Conservation (phyloP, 768 basidiomycete species). For the Harrya chromipes region DNA sequence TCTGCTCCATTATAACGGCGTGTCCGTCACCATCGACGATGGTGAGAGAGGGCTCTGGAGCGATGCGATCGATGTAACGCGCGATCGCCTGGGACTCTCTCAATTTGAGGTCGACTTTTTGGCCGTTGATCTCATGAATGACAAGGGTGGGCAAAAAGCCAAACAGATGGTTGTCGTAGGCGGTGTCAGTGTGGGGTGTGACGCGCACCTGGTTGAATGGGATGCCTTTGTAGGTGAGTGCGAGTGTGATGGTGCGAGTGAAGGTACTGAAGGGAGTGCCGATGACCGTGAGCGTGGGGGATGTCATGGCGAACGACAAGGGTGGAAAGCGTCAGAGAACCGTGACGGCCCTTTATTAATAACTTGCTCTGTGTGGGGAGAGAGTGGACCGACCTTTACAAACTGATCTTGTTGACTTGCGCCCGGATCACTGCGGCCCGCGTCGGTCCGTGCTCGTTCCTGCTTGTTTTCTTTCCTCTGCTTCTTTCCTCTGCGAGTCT, state of each 20-base stretch:
- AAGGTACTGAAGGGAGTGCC: constrained; percentile 34
- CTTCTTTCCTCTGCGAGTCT: too few relatives aligned
- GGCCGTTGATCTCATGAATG: constrained; percentile 26
- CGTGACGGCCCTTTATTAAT: too few relatives aligned
- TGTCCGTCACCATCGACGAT: constrained; percentile 22
- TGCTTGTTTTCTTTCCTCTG: too few relatives aligned
- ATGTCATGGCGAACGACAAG: constrained; percentile 13
- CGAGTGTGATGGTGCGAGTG: constrained; percentile 32
- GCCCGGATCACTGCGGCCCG: too few relatives aligned
- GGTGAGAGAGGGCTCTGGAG: constrained; percentile 25
- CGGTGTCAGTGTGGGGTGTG: constrained; percentile 28
- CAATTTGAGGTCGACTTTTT: constrained; percentile 22
- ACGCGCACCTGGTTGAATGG: constrained; percentile 26
- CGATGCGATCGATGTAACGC: constrained; percentile 29
- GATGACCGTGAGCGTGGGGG: constrained; percentile 26
- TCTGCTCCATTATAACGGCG: constrained; percentile 23
- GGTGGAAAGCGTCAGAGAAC: too few relatives aligned
- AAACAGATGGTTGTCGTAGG: constrained; percentile 29
- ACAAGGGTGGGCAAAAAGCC: constrained; percentile 32
- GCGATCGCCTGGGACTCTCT: constrained; percentile 30
- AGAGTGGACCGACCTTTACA: too few relatives aligned
- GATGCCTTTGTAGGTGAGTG: constrained; percentile 25
- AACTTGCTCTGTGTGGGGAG: too few relatives aligned
- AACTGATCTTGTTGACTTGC: too few relatives aligned
- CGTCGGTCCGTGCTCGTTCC: too few relatives aligned